Evolutionary conservation across 108 stramenopile genomes (phyloP).

Genomic region (Heterococcus sp.): DNA sequence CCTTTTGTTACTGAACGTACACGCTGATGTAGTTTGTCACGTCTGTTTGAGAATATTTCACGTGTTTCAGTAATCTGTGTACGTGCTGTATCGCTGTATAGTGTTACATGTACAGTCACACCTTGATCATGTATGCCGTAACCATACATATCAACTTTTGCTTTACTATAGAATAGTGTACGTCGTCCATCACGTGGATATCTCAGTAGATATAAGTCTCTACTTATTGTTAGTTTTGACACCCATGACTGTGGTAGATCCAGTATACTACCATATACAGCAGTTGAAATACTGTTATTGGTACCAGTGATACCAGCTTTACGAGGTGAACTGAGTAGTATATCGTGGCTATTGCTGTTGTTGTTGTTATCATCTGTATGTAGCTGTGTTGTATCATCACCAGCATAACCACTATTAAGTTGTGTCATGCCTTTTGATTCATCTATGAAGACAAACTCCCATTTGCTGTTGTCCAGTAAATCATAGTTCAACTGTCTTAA

Average conservation of each 20-base stretch:
- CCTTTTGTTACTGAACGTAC: not conserved
- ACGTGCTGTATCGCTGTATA: constrained; percentile 55
- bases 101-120: constrained; percentile 54
- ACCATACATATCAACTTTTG: constrained; percentile 69
- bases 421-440: too few species aligned
- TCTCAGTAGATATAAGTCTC: constrained; percentile 29
- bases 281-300: too few species aligned
- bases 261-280: constrained; percentile 26
- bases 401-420: too few species aligned
- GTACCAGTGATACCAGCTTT: too few species aligned
- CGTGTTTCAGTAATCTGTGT: constrained; percentile 51
- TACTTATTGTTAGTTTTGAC: constrained; percentile 37
- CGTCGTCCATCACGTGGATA: constrained; percentile 62
- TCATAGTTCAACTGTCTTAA: constrained; percentile 7
- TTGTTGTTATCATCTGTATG: too few species aligned
- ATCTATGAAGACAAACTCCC: constrained; percentile 62
- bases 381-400: too few species aligned
- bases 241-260: constrained; percentile 64
- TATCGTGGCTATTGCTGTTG: too few species aligned
- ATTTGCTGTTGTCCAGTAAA: constrained; percentile 18
- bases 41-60: constrained; percentile 60
- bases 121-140: constrained; percentile 58
- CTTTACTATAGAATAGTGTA: constrained; percentile 52
- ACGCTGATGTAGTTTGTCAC: not conserved
- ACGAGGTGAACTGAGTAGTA: too few species aligned